These are phyloP conservation scores for Phylloporus rhodoxanthus DNA, from an alignment of 768 basidiomycete genomes.

Conservation along the genomic window DNA sequence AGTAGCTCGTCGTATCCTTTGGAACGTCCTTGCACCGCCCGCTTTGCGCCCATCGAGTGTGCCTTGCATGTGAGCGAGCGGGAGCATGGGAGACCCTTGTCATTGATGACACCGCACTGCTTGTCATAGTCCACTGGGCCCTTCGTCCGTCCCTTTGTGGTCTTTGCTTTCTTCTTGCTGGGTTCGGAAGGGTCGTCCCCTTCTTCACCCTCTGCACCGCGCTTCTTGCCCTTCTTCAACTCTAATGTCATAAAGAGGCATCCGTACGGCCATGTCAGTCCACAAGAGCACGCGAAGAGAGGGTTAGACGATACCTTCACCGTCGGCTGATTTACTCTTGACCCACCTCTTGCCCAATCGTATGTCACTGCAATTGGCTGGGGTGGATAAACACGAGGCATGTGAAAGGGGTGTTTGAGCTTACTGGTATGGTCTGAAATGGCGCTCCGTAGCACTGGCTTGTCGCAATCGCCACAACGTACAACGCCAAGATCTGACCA, in stretches of 20 bases:
- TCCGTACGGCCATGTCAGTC: conserved; percentile 1
- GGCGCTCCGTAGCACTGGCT: conserved; percentile 73
- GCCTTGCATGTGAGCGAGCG: conserved; percentile 97
- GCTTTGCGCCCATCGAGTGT: conserved; percentile 95
- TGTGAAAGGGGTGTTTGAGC: conserved; percentile 15
- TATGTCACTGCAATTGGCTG: conserved; percentile 60
- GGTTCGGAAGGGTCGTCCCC: conserved; percentile 59
- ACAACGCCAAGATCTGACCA: conserved; percentile 60
- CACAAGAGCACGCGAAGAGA: neutral
- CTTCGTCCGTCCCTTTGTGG: conserved; percentile 73
- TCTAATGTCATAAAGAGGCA: conserved; percentile 19
- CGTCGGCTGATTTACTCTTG: conserved; percentile 49
- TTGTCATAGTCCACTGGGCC: conserved; percentile 87
- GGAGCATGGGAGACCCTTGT: conserved; percentile 87
- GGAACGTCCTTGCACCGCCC: conserved; percentile 82
- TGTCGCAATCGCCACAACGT: conserved; percentile 75
- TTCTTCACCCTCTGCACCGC: conserved; percentile 70
- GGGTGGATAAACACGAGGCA: conserved; percentile 2
- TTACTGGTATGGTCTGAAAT: conserved; percentile 72
- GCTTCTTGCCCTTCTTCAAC: conserved; percentile 65
- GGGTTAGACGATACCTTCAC: conserved; percentile 36
- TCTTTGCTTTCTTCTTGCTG: conserved; percentile 76
- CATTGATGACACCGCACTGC: conserved; percentile 96
- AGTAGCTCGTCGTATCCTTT: conserved; percentile 80
- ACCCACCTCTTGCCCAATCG: conserved; percentile 48